Evolutionary conservation across 2,329 filamentous ascomycete genomes (phyloP).

Genomic region (Atkinsonella texensis): DNA sequence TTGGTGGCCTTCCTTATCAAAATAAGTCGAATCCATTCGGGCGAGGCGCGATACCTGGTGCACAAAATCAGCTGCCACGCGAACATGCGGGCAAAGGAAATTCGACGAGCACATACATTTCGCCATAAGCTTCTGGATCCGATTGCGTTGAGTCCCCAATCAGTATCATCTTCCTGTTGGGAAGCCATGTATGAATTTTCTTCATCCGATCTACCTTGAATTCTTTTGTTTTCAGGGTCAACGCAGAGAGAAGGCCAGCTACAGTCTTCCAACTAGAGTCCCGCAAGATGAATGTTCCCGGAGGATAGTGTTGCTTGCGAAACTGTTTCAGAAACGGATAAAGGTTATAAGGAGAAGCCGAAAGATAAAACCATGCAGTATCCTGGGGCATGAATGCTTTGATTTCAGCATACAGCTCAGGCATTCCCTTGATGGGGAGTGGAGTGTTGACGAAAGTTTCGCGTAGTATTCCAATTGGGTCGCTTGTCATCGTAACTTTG

Average conservation of each 20-base stretch:
- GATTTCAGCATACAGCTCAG: conserved; percentile 64
- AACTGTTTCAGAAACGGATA: conserved; percentile 78
- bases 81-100: not conserved
- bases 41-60: conserved; percentile 46
- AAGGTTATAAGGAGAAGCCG: conserved; percentile 86
- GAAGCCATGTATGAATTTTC: conserved; percentile 69
- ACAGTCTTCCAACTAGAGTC: conserved; percentile 81
- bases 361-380: conserved; percentile 85
- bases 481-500: conserved; percentile 75
- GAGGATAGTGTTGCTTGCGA: conserved; percentile 56
- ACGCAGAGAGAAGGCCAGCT: conserved; percentile 61
- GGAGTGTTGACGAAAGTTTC: conserved; percentile 75
- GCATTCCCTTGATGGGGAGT: conserved; percentile 65
- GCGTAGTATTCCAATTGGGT: conserved; percentile 66
- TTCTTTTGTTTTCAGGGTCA: conserved; percentile 69
- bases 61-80: conserved; percentile 5
- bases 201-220: conserved; percentile 77
- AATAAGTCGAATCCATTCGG: conserved; percentile 71
- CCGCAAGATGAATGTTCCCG: conserved; percentile 71
- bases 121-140: conserved; percentile 82
- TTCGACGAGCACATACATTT: conserved; percentile 42
- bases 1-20: conserved; percentile 76
- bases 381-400: conserved; percentile 37
- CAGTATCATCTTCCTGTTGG: conserved; percentile 64
- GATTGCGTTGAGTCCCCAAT: conserved; percentile 87